phyloP scores from a whole-genome alignment of 257 asterid genomes.

The Linderniella brevidens region DNA sequence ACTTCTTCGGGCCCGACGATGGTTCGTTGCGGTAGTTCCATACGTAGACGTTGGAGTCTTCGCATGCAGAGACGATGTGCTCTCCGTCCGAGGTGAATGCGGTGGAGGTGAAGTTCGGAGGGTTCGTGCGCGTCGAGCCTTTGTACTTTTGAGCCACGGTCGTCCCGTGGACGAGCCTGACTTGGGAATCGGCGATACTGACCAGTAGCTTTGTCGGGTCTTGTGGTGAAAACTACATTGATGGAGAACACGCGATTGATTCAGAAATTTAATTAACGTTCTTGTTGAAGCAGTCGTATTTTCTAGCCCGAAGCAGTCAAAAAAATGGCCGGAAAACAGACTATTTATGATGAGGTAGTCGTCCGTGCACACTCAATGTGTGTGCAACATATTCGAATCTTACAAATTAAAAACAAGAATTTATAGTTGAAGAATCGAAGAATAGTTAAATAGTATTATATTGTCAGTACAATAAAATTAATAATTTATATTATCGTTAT shows the following conservation, averaged over 20 bases:
- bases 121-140: constrained; percentile 46
- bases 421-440: too few relatives aligned
- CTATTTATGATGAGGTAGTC: too few relatives aligned
- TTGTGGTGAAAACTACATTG: constrained; percentile 61
- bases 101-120: constrained; percentile 47
- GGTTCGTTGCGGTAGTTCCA: constrained; percentile 37
- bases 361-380: too few relatives aligned
- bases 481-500: too few relatives aligned
- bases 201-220: constrained; percentile 71
- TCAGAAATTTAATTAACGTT: not conserved
- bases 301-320: too few relatives aligned
- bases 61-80: constrained; percentile 65
- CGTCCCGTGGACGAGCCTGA: constrained; percentile 50
- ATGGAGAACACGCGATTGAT: constrained; percentile 22
- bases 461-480: too few relatives aligned
- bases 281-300: too few relatives aligned
- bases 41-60: constrained; percentile 52
- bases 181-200: constrained; percentile 73
- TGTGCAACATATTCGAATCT: too few relatives aligned
- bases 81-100: constrained; percentile 57
- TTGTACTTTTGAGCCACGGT: constrained; percentile 56
- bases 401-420: too few relatives aligned
- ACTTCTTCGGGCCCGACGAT: constrained; percentile 23
- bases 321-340: too few relatives aligned
- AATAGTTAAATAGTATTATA: too few relatives aligned